phyloP scores from a whole-genome alignment of 345 rosid genomes.

The Excoecaria agallocha region DNA sequence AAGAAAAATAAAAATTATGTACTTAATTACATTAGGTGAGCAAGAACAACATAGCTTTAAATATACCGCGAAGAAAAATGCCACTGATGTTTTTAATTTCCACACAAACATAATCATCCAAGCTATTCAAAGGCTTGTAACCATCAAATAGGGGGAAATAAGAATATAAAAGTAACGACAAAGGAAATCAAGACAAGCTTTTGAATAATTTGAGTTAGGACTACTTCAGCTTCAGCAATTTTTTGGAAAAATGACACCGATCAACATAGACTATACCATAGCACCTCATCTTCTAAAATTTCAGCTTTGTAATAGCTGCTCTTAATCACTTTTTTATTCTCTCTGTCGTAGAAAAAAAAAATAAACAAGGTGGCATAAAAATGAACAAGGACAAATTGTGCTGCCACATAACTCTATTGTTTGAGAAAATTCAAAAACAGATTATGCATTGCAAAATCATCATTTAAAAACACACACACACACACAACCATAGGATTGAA shows the following conservation, averaged over 20 bases:
- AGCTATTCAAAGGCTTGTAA: not conserved
- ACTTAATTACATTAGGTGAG: not conserved
- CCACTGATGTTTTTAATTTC: constrained; percentile 1
- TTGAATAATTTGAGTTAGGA: not conserved
- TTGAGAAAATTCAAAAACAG: not conserved
- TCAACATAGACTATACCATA: not conserved
- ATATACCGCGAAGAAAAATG: not conserved
- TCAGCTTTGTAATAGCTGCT: not conserved
- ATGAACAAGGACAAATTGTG: not conserved
- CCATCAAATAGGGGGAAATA: not conserved
- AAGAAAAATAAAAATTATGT: constrained; percentile 8
- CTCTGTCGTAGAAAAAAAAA: not conserved
- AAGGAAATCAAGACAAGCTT: not conserved
- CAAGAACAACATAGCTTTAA: constrained; percentile 5
- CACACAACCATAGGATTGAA: too few species aligned
- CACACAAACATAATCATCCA: not conserved
- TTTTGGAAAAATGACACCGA: not conserved
- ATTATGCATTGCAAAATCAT: not conserved
- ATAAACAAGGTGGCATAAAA: not conserved
- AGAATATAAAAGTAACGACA: not conserved
- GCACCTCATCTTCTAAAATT: not conserved
- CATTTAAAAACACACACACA: too few species aligned
- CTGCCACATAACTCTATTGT: not conserved
- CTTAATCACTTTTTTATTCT: not conserved
- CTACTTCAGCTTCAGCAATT: not conserved